Base-by-base conservation (phyloP, 345 rosid genomes). In the Orychophragmus violaceus region DNA sequence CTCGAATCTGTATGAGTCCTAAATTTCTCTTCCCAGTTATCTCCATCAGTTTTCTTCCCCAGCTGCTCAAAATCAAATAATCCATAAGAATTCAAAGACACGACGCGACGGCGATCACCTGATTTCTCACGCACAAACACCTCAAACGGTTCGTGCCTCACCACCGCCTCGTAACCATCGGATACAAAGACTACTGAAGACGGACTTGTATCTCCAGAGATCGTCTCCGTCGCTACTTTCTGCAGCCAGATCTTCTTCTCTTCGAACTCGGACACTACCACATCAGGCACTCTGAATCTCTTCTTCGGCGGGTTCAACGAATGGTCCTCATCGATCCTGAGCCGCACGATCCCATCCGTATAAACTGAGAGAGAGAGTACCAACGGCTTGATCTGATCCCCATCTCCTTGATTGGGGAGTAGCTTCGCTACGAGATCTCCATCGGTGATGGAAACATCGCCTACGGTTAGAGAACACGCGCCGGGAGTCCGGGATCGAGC, bases 21-120 rank as follows among this genome's bases (percentile, higher is more conserved):
- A 63, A 91, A 95, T 49, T 78, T 85, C 85, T 95, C 99, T 72
- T 87, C 96, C 97, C 97, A 95, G 37, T 84, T 87, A 18, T 94
- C 88, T 58, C 70, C 95, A 9, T 87, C 98, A 1, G 56, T 68
- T 76, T 89, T 91, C 76, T 24, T 71, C 62, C 86, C 74, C 76
- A 95, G 53, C 45, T 87, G 95, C 84, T 95, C 99, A 69, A 91
- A 95, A 76, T 95, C 98, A 50, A 95, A 86, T 64, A 95, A 59
- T 2, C 91, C 87, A 55, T 89, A 84, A 2, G 99, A 85, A 61
- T 95, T 95, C 69, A 91, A 65, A 0, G 96, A 87, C 37, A 95
- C 46, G 1, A 95, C 77, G 2, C 85, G 86, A 8, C 85, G 88
- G 1, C 59, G 68, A 42, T 82, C 80, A 33, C 81, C 78, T 25